A percentile compares a stretch with the other conserved stretches of the same genome.
Evolutionary conservation across 75 land plant species (phyloP).

Genomic region (Pinus tabuliformis): DNA sequence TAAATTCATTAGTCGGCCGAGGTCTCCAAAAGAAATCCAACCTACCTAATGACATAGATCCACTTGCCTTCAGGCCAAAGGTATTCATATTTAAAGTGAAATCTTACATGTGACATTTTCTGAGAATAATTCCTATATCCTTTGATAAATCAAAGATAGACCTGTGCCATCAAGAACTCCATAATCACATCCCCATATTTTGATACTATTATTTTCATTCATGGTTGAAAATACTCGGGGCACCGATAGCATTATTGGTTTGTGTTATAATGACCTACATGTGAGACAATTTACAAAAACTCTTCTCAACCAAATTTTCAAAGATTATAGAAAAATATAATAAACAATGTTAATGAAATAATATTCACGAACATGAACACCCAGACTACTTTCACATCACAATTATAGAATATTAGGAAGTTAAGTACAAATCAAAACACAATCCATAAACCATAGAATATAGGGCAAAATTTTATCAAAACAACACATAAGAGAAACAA

Average conservation of each 20-base stretch:
- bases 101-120: too few species aligned
- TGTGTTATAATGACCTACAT: slow-evolving; percentile 47
- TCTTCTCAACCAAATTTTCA: not conserved
- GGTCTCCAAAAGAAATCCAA: not conserved
- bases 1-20: not conserved
- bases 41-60: too few species aligned
- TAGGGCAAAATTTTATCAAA: too few species aligned
- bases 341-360: not conserved
- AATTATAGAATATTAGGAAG: not conserved
- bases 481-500: too few species aligned
- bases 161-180: slow-evolving; percentile 43
- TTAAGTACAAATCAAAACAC: too few species aligned
- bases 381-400: not conserved
- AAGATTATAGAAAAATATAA: not conserved
- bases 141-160: slow-evolving; percentile 7
- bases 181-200: slow-evolving; percentile 53
- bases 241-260: slow-evolving; percentile 57
- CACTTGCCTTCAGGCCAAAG: too few species aligned
- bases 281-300: slow-evolving; percentile 1
- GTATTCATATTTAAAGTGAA: too few species aligned
- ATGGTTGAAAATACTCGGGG: slow-evolving; percentile 46
- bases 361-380: not conserved
- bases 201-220: slow-evolving; percentile 52
- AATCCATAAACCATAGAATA: too few species aligned
- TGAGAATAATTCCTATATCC: not conserved